A percentile compares a stretch with the other conserved stretches of the same genome.
Evolutionary conservation across 345 rosid species (phyloP).

Genomic region (Bruguiera gymnorhiza): DNA sequence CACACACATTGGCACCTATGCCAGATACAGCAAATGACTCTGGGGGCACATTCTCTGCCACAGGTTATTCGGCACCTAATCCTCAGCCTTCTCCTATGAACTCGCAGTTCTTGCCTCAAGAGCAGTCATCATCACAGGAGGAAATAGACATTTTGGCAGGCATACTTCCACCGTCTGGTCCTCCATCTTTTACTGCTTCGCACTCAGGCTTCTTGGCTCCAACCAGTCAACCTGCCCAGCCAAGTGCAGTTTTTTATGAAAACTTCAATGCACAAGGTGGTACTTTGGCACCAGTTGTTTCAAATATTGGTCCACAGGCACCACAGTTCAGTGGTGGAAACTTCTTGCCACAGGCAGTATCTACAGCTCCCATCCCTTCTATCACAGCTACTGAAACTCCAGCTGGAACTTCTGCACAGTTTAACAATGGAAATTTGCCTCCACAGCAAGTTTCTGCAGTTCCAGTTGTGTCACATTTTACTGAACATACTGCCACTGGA

Average conservation of each 20-base stretch:
- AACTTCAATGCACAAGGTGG: constrained; percentile 36
- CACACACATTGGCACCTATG: constrained; percentile 35
- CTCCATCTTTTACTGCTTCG: constrained; percentile 36
- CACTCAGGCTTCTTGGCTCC: constrained; percentile 43
- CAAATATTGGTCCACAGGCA: constrained; percentile 38
- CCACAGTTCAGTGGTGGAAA: constrained; percentile 32
- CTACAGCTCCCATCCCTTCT: constrained; percentile 11
- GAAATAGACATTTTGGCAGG: constrained; percentile 86
- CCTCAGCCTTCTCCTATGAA: constrained; percentile 35
- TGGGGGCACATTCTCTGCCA: constrained; percentile 52
- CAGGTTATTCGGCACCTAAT: constrained; percentile 39
- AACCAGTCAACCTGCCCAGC: constrained; percentile 38
- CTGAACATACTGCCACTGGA: constrained; percentile 21
- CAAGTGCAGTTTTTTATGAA: constrained; percentile 22
- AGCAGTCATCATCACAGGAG: constrained; percentile 42
- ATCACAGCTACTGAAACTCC: constrained; percentile 20
- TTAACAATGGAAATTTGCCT: constrained; percentile 39
- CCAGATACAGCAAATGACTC: constrained; percentile 33
- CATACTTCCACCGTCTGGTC: constrained; percentile 81
- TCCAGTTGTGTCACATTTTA: constrained; percentile 16
- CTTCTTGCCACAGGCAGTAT: constrained; percentile 26
- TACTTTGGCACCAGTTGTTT: constrained; percentile 12
- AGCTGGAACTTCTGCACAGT: constrained; percentile 29
- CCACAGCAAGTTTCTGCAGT: constrained; percentile 36
- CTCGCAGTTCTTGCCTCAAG: constrained; percentile 53